phyloP scores from a whole-genome alignment of 2,329 filamentous ascomycete species.

The Fusarium abutilonis region DNA sequence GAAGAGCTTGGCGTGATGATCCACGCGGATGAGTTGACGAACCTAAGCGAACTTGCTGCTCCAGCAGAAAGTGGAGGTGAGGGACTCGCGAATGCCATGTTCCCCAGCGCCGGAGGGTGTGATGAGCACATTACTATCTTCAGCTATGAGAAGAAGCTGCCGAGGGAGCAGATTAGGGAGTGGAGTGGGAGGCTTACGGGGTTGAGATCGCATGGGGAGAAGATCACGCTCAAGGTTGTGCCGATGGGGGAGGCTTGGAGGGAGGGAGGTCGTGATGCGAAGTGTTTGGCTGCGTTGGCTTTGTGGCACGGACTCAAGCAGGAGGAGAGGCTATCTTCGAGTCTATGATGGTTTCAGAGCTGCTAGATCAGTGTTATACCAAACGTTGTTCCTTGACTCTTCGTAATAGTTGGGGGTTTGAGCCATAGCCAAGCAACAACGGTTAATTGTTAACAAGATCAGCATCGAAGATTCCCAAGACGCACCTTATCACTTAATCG shows the following conservation, averaged over 20 bases:
- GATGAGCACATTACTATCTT: slow-evolving; percentile 70
- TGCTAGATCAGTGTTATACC: neutral
- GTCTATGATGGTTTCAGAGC: neutral
- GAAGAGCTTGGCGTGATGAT: slow-evolving; percentile 69
- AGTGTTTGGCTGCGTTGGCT: slow-evolving; percentile 67
- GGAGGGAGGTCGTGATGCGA: slow-evolving; percentile 66
- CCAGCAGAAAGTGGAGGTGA: slow-evolving; percentile 47
- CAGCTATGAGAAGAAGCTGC: slow-evolving; percentile 63
- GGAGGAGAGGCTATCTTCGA: slow-evolving; percentile 53
- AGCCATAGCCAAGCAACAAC: too few relatives aligned
- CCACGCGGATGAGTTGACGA: slow-evolving; percentile 56
- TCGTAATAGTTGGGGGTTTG: too few relatives aligned
- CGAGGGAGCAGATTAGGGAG: slow-evolving; percentile 59
- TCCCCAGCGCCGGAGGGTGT: slow-evolving; percentile 67
- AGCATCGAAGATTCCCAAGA: too few relatives aligned
- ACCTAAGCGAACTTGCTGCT: slow-evolving; percentile 62
- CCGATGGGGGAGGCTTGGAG: slow-evolving; percentile 66
- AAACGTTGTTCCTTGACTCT: too few relatives aligned
- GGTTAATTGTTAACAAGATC: too few relatives aligned
- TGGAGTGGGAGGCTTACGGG: slow-evolving; percentile 69
- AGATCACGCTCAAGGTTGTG: slow-evolving; percentile 69
- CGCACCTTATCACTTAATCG: too few relatives aligned
- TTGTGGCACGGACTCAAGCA: slow-evolving; percentile 66
- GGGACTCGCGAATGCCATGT: slow-evolving; percentile 60
- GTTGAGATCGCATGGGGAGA: slow-evolving; percentile 66